Conservation (phyloP, 352 stramenopile species). For the Phytophthora pinifolia region DNA sequence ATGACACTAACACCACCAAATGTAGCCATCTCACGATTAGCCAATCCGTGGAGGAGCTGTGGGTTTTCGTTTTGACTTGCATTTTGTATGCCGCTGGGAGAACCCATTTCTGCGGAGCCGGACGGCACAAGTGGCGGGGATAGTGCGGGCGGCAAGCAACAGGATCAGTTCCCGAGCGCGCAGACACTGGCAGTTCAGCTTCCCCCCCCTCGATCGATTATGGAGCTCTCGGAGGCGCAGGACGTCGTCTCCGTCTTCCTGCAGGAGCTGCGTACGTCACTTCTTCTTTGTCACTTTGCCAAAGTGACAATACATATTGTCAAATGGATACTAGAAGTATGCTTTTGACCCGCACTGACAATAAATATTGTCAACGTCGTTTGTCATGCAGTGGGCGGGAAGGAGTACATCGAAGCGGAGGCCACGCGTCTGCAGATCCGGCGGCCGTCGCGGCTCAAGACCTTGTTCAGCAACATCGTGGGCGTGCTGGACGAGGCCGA, state of each 20-base stretch:
- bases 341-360: too few relatives aligned
- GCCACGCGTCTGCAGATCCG: slow-evolving; percentile 65
- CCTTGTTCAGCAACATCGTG: slow-evolving; percentile 67
- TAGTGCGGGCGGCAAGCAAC: slow-evolving; percentile 8
- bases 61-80: slow-evolving; percentile 16
- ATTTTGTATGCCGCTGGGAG: slow-evolving; percentile 20
- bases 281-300: neutral
- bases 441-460: slow-evolving; percentile 56
- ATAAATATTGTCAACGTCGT: too few relatives aligned
- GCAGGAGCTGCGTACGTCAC: slow-evolving; percentile 43
- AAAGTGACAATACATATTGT: too few relatives aligned
- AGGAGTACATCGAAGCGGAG: slow-evolving; percentile 61
- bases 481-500: slow-evolving; percentile 65
- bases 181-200: slow-evolving; percentile 2
- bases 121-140: slow-evolving; percentile 7
- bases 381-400: slow-evolving; percentile 54
- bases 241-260: slow-evolving; percentile 44
- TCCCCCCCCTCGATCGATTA: slow-evolving; percentile 9
- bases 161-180: slow-evolving; percentile 26
- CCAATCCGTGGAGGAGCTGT: slow-evolving; percentile 28
- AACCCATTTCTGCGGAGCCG: slow-evolving; percentile 23
- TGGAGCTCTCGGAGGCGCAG: slow-evolving; percentile 33
- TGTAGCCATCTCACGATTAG: slow-evolving; percentile 37
- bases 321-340: too few relatives aligned
- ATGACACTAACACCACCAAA: slow-evolving; percentile 8